A percentile compares a stretch with the other conserved stretches of the same genome.
Conservation (phyloP, 768 basidiomycete genomes). For the Rhizopogon vulgaris region DNA sequence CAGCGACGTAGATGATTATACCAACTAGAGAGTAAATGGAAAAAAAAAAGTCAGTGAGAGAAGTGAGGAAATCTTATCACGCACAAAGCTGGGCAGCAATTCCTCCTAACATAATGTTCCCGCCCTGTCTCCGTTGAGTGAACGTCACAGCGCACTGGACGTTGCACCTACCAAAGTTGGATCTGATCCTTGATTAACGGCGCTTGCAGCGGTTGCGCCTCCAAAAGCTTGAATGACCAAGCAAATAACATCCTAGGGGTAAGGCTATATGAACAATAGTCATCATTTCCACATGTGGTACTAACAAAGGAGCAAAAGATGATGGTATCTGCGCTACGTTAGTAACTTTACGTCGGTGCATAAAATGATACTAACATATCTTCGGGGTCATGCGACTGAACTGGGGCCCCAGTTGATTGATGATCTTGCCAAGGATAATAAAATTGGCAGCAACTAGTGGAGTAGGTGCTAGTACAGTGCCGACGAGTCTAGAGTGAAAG, state of each 20-base stretch:
- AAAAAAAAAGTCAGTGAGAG: slow-evolving; percentile 11
- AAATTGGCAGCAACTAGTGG: slow-evolving; percentile 54
- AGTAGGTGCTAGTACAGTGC: slow-evolving; percentile 49
- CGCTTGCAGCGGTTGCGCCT: slow-evolving; percentile 40
- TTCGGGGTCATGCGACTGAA: slow-evolving; percentile 44
- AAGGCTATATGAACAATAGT: neutral
- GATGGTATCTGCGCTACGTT: slow-evolving; percentile 7
- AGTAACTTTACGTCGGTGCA: neutral
- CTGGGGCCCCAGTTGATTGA: slow-evolving; percentile 33
- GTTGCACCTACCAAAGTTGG: slow-evolving; percentile 5
- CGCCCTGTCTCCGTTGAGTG: slow-evolving; percentile 31
- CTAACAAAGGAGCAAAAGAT: slow-evolving; percentile 10
- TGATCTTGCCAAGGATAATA: slow-evolving; percentile 44
- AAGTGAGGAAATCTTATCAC: slow-evolving; percentile 18
- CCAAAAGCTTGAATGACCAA: slow-evolving; percentile 36
- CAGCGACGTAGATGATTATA: slow-evolving; percentile 28
- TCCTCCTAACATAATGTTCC: slow-evolving; percentile 55
- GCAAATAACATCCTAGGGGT: slow-evolving; percentile 27
- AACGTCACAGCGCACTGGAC: neutral
- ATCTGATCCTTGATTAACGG: slow-evolving; percentile 18
- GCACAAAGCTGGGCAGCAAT: slow-evolving; percentile 53
- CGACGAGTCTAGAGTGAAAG: slow-evolving; percentile 18
- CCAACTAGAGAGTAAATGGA: neutral
- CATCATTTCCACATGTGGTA: neutral
- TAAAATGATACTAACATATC: slow-evolving; percentile 15